Base-by-base conservation (phyloP, 345 rosid genomes). In the Eucalyptus tenuipes region DNA sequence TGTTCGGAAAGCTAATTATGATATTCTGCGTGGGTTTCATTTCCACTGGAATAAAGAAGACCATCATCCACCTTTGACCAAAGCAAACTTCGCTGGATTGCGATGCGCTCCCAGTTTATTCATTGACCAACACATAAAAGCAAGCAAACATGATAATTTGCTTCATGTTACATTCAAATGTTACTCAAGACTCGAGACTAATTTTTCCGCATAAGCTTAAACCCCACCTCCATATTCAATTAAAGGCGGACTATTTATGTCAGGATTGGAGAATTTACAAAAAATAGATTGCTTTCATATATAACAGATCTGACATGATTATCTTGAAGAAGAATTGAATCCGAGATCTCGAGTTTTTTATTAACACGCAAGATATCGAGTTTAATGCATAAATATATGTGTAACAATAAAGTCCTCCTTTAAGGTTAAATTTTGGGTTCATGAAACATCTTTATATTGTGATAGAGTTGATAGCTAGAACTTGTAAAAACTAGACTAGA, bases 301-400 rank as follows among this genome's bases (percentile, higher is more conserved):
- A 9, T 18, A 71, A 71, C 0, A 1, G 9, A 37, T 37, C 3
- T 11, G 1, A 37, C 12, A 75, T 37, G 47, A 75, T 75, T 20
- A 15, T 75, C 9, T 75, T 7, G 45, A 20, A 12, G 7, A 20
- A 37, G 15, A 75, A 20, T 37, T 37, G 27, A 75, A 75, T 75
- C 0, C 3, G 0, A 37, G 7, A 75, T 5, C 29, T 75, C 8
- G 0, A 0, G 0, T 27, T 20, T 20, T 17, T 68, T 20, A 68
- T 33, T 68, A 17, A 17, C 7, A 20, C 2, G 7, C 42, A 8
- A 33, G 0, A 33, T 75, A 75, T 75, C 2, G 1, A 11, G 42
- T 75, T 75, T 3, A 18, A 11, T 6, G 22, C 45, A 16, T 37
- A 37, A 71, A 10, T 10, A 10, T 10, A 37, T 3, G 45, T 71